Base-by-base conservation (phyloP, 2,329 filamentous ascomycete species). In the Aspergillus fijiensis region DNA sequence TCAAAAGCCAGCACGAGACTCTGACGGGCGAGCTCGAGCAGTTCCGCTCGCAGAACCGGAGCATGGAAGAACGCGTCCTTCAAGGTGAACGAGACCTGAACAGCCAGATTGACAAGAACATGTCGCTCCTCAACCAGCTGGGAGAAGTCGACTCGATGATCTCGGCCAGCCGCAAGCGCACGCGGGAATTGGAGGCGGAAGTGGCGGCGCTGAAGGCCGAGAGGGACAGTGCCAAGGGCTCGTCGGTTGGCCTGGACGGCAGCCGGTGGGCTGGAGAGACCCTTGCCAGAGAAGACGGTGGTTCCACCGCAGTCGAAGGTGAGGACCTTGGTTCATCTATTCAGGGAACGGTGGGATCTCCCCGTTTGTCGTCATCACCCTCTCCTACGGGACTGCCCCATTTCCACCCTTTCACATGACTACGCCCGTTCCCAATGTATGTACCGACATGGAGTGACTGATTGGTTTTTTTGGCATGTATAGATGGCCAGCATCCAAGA, bases 401-500 rank as follows among this genome's bases (percentile, higher is more conserved):
- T 64, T 72, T 70, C 62, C 68, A 70, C 64, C 69, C 68, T 57
- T 73, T 71, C 62, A 66, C 64, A 61, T 71, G 67, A 74, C 60
- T 49, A 63, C 60, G 60, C 65, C 61, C 65, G 59, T 68, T 68
- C 65, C 64, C 61, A 62, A 59, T 60, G 19, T 48, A 21, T 49
- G 14, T 39, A 23, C 51, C 48, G 47, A 39, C 54, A 51, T 59
- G 60, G 48, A 49, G 27, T 61, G 57, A 59, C 64, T 66, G 48
- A 66, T 55, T 49, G 33, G 42, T 45, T 33, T 51, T 45, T 51
- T 65, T 45, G 65, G 58, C 63, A 62, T 63, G 56, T 65, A 62
- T 70, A 81, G 75, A 77, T 81, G 75, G 79, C 79, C 59, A 80
- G 79, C 72, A 79, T 79, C 63, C 71, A 76, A 74, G 72, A 80